Evolutionary conservation across 2,329 filamentous ascomycete genomes (phyloP).

Genomic region (Aspergillus sp.): DNA sequence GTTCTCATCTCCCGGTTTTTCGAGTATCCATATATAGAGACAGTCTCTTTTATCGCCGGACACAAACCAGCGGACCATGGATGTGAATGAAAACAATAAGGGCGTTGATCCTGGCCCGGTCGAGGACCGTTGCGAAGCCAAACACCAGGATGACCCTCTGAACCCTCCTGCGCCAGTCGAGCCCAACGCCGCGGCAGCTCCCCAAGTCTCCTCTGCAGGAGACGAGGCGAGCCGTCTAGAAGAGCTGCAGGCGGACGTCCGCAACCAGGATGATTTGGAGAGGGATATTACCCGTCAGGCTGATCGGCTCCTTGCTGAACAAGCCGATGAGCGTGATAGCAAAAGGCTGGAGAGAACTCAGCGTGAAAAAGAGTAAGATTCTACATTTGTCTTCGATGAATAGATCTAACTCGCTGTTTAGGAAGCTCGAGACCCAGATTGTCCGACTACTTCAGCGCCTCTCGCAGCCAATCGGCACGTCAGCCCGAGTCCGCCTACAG

Average conservation of each 20-base stretch:
- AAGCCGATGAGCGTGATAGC: conserved; percentile 55
- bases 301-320: conserved; percentile 50
- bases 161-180: no score
- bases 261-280: conserved; percentile 84
- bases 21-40: no score
- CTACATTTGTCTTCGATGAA: not conserved
- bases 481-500: conserved; percentile 37
- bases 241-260: conserved; percentile 58
- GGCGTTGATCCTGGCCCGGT: not conserved
- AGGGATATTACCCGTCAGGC: conserved; percentile 67
- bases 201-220: conserved; percentile 3
- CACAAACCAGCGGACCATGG: no score
- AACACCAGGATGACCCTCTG: not conserved
- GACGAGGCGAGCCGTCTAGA: conserved; percentile 54
- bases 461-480: conserved; percentile 44
- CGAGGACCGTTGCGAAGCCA: not conserved
- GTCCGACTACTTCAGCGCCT: conserved; percentile 50
- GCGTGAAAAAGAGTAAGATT: conserved; percentile 37
- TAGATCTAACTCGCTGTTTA: conserved; percentile 11
- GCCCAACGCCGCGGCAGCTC: not conserved
- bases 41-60: no score
- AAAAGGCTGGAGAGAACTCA: conserved; percentile 52
- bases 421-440: conserved; percentile 57
- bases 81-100: no score
- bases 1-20: no score